A percentile compares a stretch with the other conserved stretches of the same genome.
Evolutionary conservation across 2,329 filamentous ascomycete genomes (phyloP).

Genomic region (Alternaria postmessia): DNA sequence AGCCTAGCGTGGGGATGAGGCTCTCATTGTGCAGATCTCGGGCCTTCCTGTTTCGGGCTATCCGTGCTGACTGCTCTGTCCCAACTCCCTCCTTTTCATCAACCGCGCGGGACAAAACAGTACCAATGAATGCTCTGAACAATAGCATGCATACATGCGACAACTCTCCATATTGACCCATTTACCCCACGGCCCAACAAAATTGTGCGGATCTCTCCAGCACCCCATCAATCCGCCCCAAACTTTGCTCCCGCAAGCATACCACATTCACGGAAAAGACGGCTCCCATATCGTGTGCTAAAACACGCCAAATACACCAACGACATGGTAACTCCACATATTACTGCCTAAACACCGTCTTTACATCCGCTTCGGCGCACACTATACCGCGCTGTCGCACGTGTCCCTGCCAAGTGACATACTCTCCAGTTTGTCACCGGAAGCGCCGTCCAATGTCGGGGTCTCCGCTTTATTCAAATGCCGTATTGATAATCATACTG

Average conservation of each 20-base stretch:
- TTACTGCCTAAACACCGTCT: not conserved
- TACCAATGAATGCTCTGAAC: not conserved
- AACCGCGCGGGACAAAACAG: not conserved
- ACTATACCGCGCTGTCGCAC: slow-evolving; percentile 13
- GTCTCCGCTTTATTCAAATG: slow-evolving; percentile 13
- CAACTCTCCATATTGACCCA: not conserved
- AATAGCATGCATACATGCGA: not conserved
- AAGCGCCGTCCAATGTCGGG: slow-evolving; percentile 6
- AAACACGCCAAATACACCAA: slow-evolving; percentile 8
- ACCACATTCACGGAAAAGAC: slow-evolving; percentile 13
- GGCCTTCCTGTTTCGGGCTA: slow-evolving; percentile 6
- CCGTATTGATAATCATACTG: slow-evolving; percentile 14
- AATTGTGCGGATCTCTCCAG: slow-evolving; percentile 9
- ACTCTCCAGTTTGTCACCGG: slow-evolving; percentile 5
- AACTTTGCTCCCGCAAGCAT: slow-evolving; percentile 4
- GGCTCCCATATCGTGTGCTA: slow-evolving; percentile 4
- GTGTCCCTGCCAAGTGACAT: slow-evolving; percentile 11
- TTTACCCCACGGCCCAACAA: slow-evolving; percentile 8
- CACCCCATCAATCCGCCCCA: slow-evolving; percentile 3
- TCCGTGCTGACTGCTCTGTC: not conserved
- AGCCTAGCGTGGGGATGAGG: slow-evolving; percentile 13
- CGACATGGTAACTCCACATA: slow-evolving; percentile 3
- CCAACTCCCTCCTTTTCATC: not conserved
- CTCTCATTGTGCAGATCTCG: slow-evolving; percentile 9
- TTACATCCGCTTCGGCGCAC: not conserved